Percentiles rank a stretch among this genome's conserved stretches.
Evolutionary conservation across 495 filamentous ascomycete genomes (phyloP).

Genomic region (Wilcoxina mikolae): DNA sequence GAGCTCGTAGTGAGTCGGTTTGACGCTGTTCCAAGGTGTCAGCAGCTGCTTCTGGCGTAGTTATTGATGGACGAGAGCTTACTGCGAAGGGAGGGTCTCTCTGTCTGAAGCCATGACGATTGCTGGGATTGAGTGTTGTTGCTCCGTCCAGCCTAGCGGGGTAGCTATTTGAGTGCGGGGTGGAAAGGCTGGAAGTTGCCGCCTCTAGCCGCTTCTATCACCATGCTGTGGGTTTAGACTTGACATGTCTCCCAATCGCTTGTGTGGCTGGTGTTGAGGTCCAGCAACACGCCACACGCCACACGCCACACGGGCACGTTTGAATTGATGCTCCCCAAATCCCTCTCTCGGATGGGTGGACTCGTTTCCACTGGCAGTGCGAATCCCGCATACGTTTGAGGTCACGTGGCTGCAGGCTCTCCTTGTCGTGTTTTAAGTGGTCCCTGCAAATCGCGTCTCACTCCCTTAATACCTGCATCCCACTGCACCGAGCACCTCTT

Average conservation of each 20-base stretch:
- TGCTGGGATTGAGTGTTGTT: background rate
- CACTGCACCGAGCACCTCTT: conserved; percentile 19
- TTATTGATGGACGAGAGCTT: background rate
- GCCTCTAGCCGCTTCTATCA: conserved; percentile 1
- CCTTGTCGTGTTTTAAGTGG: too few species aligned
- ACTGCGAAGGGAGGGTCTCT: conserved; percentile 41
- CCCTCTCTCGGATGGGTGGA: too few species aligned
- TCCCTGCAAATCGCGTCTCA: too few species aligned
- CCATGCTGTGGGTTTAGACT: too few species aligned
- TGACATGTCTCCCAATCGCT: too few species aligned
- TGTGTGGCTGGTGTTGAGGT: too few species aligned
- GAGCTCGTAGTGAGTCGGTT: conserved; percentile 73
- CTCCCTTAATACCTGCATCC: conserved; percentile 15
- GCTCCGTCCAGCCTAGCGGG: background rate
- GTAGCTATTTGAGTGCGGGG: background rate
- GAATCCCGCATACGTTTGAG: too few species aligned
- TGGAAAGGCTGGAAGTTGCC: conserved; percentile 14
- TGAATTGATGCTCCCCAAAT: too few species aligned
- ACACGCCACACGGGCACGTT: too few species aligned
- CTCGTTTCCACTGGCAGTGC: too few species aligned
- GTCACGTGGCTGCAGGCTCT: too few species aligned
- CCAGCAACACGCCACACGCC: too few species aligned
- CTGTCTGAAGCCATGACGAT: conserved; percentile 30
- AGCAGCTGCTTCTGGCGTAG: background rate
- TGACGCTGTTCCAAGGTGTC: conserved; percentile 40